Percentiles rank a stretch among this genome's conserved stretches.
Evolutionary conservation across 805 yeast genomes (phyloP).

Genomic region (Yamadazyma olivae): DNA sequence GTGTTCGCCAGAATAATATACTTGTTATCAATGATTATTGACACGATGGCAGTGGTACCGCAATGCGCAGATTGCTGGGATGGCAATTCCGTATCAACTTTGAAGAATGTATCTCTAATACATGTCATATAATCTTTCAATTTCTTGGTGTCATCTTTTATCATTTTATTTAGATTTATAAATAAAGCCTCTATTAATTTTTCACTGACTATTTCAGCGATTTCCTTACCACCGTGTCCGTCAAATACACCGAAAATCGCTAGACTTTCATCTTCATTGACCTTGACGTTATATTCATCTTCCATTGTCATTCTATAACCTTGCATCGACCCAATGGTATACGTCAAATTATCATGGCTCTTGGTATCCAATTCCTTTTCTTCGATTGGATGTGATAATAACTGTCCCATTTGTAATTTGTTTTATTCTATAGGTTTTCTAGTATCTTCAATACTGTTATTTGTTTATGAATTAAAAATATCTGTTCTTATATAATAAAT

Average conservation of each 20-base stretch:
- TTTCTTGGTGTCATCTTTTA: conserved; percentile 4
- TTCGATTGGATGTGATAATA: conserved; percentile 70
- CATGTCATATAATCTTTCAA: conserved; percentile 17
- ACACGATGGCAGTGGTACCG: conserved; percentile 41
- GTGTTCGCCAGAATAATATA: conserved; percentile 61
- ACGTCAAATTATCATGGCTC: conserved; percentile 45
- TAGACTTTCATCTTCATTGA: conserved; percentile 39
- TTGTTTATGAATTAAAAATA: too few species aligned
- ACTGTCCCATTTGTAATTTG: conserved; percentile 56
- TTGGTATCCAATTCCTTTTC: conserved; percentile 57
- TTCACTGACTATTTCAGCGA: conserved; percentile 53
- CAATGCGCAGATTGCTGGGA: conserved; percentile 29
- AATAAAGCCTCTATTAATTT: conserved; percentile 37
- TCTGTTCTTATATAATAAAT: too few species aligned
- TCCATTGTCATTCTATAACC: conserved; percentile 75
- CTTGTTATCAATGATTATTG: conserved; percentile 26
- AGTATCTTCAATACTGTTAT: too few species aligned
- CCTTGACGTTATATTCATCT: conserved; percentile 62
- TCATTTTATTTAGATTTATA: conserved; percentile 17
- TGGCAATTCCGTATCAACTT: conserved; percentile 31
- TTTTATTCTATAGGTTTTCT: too few species aligned
- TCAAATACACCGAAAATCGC: conserved; percentile 72
- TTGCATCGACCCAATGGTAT: conserved; percentile 73
- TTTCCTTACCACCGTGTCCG: conserved; percentile 75
- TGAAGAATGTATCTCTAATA: conserved; percentile 33